Percentiles rank a stretch among this genome's conserved stretches.
Evolutionary conservation across 164 flowering plant genomes (phyloP).

Genomic region (Santalum album): DNA sequence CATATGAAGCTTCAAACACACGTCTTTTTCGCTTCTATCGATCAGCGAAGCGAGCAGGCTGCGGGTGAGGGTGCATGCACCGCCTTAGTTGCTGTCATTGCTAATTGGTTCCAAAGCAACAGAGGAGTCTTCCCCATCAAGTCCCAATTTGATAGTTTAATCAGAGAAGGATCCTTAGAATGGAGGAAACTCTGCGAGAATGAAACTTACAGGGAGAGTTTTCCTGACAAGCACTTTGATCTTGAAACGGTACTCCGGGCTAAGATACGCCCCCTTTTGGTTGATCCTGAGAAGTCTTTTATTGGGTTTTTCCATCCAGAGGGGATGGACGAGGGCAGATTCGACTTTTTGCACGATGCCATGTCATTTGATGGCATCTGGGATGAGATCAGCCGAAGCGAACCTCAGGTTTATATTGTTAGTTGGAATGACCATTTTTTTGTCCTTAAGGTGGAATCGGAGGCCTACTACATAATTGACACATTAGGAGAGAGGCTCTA

Average conservation of each 20-base stretch:
- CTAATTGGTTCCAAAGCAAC: slow-evolving; percentile 87
- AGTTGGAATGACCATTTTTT: slow-evolving; percentile 99
- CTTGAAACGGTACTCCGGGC: slow-evolving; percentile 91
- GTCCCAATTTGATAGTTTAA: slow-evolving; percentile 81
- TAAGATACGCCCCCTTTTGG: slow-evolving; percentile 65
- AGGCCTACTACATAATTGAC: slow-evolving; percentile 86
- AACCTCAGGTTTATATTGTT: slow-evolving; percentile 60
- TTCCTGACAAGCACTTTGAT: slow-evolving; percentile 97
- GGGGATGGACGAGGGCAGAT: slow-evolving; percentile 62
- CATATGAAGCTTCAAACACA: slow-evolving; percentile 68
- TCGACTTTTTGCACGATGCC: slow-evolving; percentile 81
- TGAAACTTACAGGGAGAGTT: slow-evolving; percentile 51
- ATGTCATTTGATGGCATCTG: slow-evolving; percentile 97
- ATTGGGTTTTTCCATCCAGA: slow-evolving; percentile 93
- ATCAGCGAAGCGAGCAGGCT: slow-evolving; percentile 87
- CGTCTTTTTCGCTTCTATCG: slow-evolving; percentile 92
- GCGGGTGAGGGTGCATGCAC: slow-evolving; percentile 99
- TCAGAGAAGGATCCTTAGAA: slow-evolving; percentile 87
- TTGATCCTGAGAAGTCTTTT: slow-evolving; percentile 61
- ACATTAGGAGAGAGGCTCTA: slow-evolving; percentile 89
- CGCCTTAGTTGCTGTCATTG: slow-evolving; percentile 90
- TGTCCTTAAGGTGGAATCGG: slow-evolving; percentile 76
- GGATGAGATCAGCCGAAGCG: slow-evolving; percentile 67
- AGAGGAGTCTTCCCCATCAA: slow-evolving; percentile 67
- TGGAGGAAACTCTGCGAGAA: slow-evolving; percentile 93